These are phyloP conservation scores for Lachnellula occidentalis DNA, from an alignment of 2,329 filamentous ascomycete genomes.

Conservation along the genomic window DNA sequence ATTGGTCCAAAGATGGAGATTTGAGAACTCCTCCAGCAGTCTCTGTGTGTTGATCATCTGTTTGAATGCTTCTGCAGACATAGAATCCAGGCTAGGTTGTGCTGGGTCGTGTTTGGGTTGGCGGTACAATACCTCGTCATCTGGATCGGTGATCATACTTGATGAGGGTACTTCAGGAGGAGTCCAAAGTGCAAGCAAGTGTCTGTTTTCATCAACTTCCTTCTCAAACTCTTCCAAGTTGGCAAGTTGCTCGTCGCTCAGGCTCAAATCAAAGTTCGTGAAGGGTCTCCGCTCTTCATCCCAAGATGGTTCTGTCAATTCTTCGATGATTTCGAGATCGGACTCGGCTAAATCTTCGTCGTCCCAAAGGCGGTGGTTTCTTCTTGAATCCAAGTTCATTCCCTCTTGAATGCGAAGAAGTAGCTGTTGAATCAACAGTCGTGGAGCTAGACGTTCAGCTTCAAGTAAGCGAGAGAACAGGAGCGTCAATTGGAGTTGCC, in stretches of 20 bases:
- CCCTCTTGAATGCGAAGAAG: slow-evolving; percentile 6
- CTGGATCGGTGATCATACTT: background rate
- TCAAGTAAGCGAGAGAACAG: background rate
- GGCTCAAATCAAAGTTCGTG: background rate
- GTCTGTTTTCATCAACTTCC: slow-evolving; percentile 3
- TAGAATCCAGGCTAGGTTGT: background rate
- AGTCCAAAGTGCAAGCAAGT: slow-evolving; percentile 8
- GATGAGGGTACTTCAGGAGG: background rate
- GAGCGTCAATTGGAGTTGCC: background rate
- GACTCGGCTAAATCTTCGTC: background rate
- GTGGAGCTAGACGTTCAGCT: slow-evolving; percentile 6
- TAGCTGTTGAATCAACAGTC: slow-evolving; percentile 14
- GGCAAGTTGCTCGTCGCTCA: background rate
- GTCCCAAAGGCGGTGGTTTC: slow-evolving; percentile 2
- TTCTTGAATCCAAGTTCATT: background rate
- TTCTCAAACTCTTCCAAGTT: slow-evolving; percentile 10
- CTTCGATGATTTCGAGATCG: slow-evolving; percentile 6
- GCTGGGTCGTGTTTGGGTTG: background rate
- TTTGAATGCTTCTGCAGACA: background rate
- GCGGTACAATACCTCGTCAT: background rate
- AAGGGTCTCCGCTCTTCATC: slow-evolving; percentile 5
- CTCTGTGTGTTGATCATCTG: background rate
- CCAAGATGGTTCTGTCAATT: slow-evolving; percentile 19
- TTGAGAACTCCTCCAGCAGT: background rate
- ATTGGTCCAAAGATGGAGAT: slow-evolving; percentile 3